phyloP scores from a whole-genome alignment of 441 rosid genomes.

The Sinapis alba region DNA sequence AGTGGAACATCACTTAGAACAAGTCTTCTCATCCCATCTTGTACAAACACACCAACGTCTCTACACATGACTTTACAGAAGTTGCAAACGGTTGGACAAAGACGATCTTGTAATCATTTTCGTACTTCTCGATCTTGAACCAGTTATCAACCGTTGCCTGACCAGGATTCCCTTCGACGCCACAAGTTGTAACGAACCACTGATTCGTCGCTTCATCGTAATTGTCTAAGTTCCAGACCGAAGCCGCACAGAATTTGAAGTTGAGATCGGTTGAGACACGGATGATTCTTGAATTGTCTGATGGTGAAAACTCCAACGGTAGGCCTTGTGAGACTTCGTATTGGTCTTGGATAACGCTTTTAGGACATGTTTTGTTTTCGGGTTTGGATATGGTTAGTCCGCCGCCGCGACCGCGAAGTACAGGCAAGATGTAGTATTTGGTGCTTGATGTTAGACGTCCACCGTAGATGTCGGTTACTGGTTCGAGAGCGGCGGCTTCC shows the following conservation, averaged over 20 bases:
- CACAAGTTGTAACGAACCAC: constrained; percentile 47
- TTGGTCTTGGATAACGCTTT: constrained; percentile 47
- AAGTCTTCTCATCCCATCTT: constrained; percentile 47
- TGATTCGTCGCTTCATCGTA: constrained; percentile 43
- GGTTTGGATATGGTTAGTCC: constrained; percentile 49
- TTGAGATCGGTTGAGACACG: constrained; percentile 53
- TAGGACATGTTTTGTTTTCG: constrained; percentile 26
- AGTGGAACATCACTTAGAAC: constrained; percentile 57
- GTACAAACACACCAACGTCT: constrained; percentile 52
- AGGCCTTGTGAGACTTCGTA: constrained; percentile 47
- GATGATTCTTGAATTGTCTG: constrained; percentile 38
- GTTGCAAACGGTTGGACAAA: constrained; percentile 60
- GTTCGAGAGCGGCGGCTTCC: constrained; percentile 29
- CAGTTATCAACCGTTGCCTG: constrained; percentile 46
- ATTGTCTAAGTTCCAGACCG: constrained; percentile 50
- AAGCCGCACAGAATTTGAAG: constrained; percentile 44
- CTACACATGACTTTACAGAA: constrained; percentile 51
- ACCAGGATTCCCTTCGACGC: constrained; percentile 59
- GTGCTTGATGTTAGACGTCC: constrained; percentile 39
- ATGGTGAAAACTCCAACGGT: constrained; percentile 44
- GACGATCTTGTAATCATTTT: constrained; percentile 50
- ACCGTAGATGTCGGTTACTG: constrained; percentile 43
- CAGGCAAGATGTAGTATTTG: constrained; percentile 54
- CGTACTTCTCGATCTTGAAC: constrained; percentile 57
- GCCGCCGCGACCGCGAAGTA: constrained; percentile 56